Evolutionary conservation across 2,329 filamentous ascomycete genomes (phyloP).

Genomic region (Talaromyces islandicus): DNA sequence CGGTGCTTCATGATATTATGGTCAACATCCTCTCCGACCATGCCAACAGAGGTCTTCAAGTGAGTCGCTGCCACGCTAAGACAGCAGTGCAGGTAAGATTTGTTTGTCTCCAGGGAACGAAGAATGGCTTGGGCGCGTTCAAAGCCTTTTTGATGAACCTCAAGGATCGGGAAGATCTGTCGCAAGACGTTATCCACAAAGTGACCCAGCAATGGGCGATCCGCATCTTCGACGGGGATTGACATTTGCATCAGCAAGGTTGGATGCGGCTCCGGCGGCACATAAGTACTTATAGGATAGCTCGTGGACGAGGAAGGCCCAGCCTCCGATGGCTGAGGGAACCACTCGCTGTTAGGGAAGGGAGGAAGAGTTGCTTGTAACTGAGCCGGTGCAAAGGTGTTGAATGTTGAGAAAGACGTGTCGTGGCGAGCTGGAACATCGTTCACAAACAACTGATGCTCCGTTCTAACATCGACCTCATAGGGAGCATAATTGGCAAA

Average conservation of each 20-base stretch:
- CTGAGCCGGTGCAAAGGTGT: slow-evolving; percentile 77
- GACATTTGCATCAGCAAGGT: too few species aligned
- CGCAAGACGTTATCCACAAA: slow-evolving; percentile 85
- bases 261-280: too few species aligned
- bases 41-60: slow-evolving; percentile 68
- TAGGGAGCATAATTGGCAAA: slow-evolving; percentile 64
- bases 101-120: slow-evolving; percentile 83
- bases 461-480: slow-evolving; percentile 93
- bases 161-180: slow-evolving; percentile 84
- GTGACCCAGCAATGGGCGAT: slow-evolving; percentile 77
- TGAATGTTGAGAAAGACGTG: slow-evolving; percentile 87
- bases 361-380: slow-evolving; percentile 61
- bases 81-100: slow-evolving; percentile 91
- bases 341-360: slow-evolving; percentile 64
- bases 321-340: slow-evolving; percentile 51
- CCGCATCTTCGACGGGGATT: too few species aligned
- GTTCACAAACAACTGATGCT: slow-evolving; percentile 88
- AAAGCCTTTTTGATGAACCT: slow-evolving; percentile 80
- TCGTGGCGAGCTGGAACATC: slow-evolving; percentile 79
- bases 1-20: slow-evolving; percentile 90
- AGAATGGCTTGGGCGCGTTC: slow-evolving; percentile 77
- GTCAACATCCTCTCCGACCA: slow-evolving; percentile 69
- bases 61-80: slow-evolving; percentile 90
- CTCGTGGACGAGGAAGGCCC: too few species aligned
- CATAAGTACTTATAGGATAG: too few species aligned